Conservation (phyloP, 768 basidiomycete species). For the Boletus subcaerulescens region DNA sequence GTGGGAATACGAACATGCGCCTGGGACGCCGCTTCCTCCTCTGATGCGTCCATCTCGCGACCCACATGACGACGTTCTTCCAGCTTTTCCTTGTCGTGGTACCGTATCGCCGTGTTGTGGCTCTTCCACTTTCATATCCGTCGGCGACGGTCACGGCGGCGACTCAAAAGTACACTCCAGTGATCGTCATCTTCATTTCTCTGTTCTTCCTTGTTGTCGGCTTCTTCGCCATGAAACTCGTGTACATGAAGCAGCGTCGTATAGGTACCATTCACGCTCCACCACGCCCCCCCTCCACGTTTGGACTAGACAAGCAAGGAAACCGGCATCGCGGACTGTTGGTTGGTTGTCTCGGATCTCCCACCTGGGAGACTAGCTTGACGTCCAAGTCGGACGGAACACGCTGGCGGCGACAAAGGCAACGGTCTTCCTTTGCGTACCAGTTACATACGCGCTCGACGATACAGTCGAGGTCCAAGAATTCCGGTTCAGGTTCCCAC, state of each 20-base stretch:
- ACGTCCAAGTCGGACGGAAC: constrained; percentile 11
- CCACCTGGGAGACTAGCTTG: constrained; percentile 28
- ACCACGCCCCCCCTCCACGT: neutral
- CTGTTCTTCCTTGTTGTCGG: constrained; percentile 15
- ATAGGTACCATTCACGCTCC: constrained; percentile 24
- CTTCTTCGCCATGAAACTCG: constrained; percentile 22
- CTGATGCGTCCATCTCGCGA: neutral
- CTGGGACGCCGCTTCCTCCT: neutral
- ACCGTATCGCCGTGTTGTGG: constrained; percentile 4
- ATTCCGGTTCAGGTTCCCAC: constrained; percentile 4
- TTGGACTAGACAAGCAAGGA: neutral
- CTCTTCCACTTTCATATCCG: constrained; percentile 10
- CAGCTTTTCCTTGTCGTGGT: neutral
- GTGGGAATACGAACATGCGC: constrained; percentile 10
- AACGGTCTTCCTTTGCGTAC: constrained; percentile 6
- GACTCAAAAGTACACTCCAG: constrained; percentile 4
- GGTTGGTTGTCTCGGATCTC: constrained; percentile 32
- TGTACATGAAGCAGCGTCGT: constrained; percentile 31
- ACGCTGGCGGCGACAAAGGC: constrained; percentile 9
- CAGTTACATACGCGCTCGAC: neutral
- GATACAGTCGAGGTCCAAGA: neutral
- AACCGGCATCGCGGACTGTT: constrained; percentile 13
- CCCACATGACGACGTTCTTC: constrained; percentile 3
- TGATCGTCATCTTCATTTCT: constrained; percentile 12
- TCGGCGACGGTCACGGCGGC: neutral